These are phyloP conservation scores for Hymenoscyphus salicellus DNA, from an alignment of 2,329 filamentous ascomycete species.

Conservation along the genomic window DNA sequence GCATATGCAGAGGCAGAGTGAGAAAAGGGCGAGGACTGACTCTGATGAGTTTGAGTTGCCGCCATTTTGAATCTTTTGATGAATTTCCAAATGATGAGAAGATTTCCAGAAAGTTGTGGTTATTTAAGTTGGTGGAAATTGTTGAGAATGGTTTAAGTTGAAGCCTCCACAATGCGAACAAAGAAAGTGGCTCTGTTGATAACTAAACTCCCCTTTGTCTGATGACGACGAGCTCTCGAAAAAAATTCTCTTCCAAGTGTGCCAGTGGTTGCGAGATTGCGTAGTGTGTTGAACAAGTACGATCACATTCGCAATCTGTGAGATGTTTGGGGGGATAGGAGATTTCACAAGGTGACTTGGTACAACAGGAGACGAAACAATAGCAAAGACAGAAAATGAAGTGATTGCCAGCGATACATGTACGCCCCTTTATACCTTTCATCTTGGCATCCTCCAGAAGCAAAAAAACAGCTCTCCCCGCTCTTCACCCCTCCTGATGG, in stretches of 20 bases:
- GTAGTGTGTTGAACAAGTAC: slow-evolving; percentile 6
- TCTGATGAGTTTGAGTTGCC: slow-evolving; percentile 2
- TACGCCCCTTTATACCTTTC: not conserved
- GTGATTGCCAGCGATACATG: not conserved
- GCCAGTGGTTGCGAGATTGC: slow-evolving; percentile 3
- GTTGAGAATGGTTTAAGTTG: not conserved
- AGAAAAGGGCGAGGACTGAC: slow-evolving; percentile 1
- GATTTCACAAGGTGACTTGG: not conserved
- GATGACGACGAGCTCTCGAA: slow-evolving; percentile 5
- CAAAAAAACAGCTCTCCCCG: not conserved
- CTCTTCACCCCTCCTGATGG: not conserved
- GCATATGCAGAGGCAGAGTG: not conserved
- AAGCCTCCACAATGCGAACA: not conserved
- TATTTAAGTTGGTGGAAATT: not conserved
- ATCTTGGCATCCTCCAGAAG: not conserved
- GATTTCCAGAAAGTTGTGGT: not conserved
- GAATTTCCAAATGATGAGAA: not conserved
- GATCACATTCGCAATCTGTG: slow-evolving; percentile 8
- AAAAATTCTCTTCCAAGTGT: not conserved
- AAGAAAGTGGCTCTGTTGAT: not conserved
- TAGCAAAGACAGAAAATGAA: not conserved
- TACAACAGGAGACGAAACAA: not conserved
- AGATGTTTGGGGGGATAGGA: not conserved
- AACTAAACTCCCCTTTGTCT: slow-evolving; percentile 1
- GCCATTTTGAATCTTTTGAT: not conserved